These are phyloP conservation scores for Myriosclerotinia scirpicola DNA, from an alignment of 2,329 filamentous ascomycete genomes.

Conservation along the genomic window DNA sequence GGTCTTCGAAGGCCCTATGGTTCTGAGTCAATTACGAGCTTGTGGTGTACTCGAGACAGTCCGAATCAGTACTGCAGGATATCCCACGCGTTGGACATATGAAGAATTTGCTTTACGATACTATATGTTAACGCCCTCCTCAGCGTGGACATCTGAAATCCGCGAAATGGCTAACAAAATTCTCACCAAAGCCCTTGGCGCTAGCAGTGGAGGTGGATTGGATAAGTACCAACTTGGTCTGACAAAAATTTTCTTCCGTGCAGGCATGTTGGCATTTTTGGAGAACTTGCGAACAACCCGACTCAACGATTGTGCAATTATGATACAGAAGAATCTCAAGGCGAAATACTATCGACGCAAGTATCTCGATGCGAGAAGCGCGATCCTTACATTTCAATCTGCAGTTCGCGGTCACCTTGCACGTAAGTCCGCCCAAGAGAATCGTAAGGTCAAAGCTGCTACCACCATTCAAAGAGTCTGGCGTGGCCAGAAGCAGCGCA, in stretches of 20 bases:
- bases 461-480: slow-evolving; percentile 95
- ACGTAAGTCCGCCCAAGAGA: slow-evolving; percentile 73
- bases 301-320: slow-evolving; percentile 88
- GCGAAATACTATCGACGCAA: slow-evolving; percentile 93
- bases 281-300: slow-evolving; percentile 90
- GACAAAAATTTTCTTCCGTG: slow-evolving; percentile 99
- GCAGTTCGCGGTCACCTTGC: slow-evolving; percentile 75
- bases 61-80: slow-evolving; percentile 94
- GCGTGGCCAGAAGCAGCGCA: slow-evolving; percentile 88
- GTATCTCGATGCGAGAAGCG: slow-evolving; percentile 81
- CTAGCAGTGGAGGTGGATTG: slow-evolving; percentile 67
- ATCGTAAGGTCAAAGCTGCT: slow-evolving; percentile 80
- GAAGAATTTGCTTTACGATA: slow-evolving; percentile 97
- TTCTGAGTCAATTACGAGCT: slow-evolving; percentile 91
- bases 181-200: slow-evolving; percentile 80
- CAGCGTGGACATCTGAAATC: slow-evolving; percentile 90
- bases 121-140: slow-evolving; percentile 94
- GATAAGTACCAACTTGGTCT: slow-evolving; percentile 98
- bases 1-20: slow-evolving; percentile 99
- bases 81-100: slow-evolving; percentile 97
- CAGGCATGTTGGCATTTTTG: slow-evolving; percentile 96
- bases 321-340: slow-evolving; percentile 98
- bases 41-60: slow-evolving; percentile 99
- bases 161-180: slow-evolving; percentile 93
- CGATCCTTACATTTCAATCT: slow-evolving; percentile 79